Evolutionary conservation across 2,329 filamentous ascomycete genomes (phyloP), one percentile per base, ranked within the genome.

Genomic region (Pestalotiopsis sp.): DNA sequence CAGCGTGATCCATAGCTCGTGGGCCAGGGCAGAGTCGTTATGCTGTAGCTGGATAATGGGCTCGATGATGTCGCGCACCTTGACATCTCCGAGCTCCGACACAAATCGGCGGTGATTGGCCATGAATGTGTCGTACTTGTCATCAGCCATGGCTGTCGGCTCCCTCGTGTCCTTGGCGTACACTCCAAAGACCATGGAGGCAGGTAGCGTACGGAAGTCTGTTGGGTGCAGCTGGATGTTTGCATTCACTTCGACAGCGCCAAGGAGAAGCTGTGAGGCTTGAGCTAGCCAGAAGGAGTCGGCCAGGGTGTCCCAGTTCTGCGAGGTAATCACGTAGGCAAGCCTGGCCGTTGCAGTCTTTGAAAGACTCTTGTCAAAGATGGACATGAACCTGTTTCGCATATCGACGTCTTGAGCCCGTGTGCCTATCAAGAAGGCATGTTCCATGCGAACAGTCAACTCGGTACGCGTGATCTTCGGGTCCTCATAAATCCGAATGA

Each of bases 221-320:
- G 97, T 93, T 0, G 86, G 78, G 73, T 98, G 91, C 65, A 99
- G 85, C 73, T 94, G 92, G 38, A 94, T 89, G 14, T 88, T 86
- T n/a, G 88, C 87, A 73, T 92, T 93, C 85, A 93, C 91, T 78
- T 99, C 96, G 57, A 98, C 88, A 6, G 93, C 95, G 17, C 96
- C 95, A 72, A 99, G 89, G 68, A 99, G 89, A 56, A 99, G 86
- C 76, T 99, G 96, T 20, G 94, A 94, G 41, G 97, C 95, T 80
- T 99, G 96, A 56, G 94, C 92, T 64, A 99, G 85, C 97, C 97
- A 99, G 83, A 97, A 99, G 1, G 93, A 97, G 74, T 99, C 96
- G 2, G 90, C 91, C 62, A 99, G 85, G 0, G 93, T 97, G 78
- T 98, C 95, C 96, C 96, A 99, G 75, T 98, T 98, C 78, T 99